Evolutionary conservation across 306 rosid species (phyloP).

Genomic region (Quercus variabilis): DNA sequence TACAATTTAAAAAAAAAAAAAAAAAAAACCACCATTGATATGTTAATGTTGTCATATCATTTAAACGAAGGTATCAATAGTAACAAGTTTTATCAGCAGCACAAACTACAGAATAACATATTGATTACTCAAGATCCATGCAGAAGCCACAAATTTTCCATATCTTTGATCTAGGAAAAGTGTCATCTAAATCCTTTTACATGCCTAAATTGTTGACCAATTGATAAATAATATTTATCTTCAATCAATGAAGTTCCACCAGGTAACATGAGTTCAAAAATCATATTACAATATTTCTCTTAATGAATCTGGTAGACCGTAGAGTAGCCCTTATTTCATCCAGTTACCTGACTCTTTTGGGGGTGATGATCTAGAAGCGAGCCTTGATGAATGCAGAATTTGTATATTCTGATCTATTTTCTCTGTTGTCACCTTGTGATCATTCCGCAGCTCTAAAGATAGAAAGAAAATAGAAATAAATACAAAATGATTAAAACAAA

Average conservation of each 20-base stretch:
- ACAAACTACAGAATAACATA: not conserved
- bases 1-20: not conserved
- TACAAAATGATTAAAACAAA: not conserved
- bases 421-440: conserved; percentile 65
- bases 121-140: not conserved
- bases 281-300: not conserved
- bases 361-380: conserved; percentile 36
- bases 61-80: too few relatives aligned
- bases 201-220: not conserved
- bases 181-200: not conserved
- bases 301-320: not conserved
- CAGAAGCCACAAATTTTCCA: not conserved
- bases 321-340: not conserved
- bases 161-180: not conserved
- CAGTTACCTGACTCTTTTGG: conserved; percentile 45
- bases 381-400: conserved; percentile 66
- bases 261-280: not conserved
- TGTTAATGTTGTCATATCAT: not conserved
- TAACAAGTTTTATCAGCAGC: not conserved
- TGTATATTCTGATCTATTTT: conserved; percentile 67
- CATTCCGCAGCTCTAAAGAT: conserved; percentile 67
- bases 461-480: not conserved
- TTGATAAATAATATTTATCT: not conserved
- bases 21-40: not conserved
- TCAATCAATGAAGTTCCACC: conserved; percentile 10